Percentiles rank a stretch among this genome's conserved stretches.
phyloP scores from a whole-genome alignment of 2,329 filamentous ascomycete species.

The Aspergillus luchuensis region DNA sequence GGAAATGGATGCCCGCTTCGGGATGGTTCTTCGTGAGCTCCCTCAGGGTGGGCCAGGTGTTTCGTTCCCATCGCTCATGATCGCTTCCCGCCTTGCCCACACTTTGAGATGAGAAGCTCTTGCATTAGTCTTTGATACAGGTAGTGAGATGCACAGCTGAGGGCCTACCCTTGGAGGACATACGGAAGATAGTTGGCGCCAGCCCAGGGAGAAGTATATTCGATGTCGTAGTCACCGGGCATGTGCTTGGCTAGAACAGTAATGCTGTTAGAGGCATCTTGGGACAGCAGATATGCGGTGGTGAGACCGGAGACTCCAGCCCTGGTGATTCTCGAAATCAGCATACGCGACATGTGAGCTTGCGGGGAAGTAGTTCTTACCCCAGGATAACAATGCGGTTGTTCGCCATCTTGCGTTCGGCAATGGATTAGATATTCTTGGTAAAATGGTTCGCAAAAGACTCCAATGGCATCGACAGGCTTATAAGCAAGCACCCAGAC shows the following conservation, averaged over 20 bases:
- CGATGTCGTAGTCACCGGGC: conserved; percentile 88
- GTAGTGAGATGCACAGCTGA: not conserved
- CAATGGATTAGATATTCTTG: not conserved
- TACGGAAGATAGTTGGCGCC: conserved; percentile 78
- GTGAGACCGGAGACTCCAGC: conserved; percentile 69
- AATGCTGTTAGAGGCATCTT: conserved; percentile 58
- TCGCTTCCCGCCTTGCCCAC: conserved; percentile 42
- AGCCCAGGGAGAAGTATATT: conserved; percentile 89
- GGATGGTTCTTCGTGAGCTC: conserved; percentile 65
- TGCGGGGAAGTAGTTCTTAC: conserved; percentile 25
- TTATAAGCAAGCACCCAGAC: not conserved
- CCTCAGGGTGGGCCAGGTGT: conserved; percentile 66
- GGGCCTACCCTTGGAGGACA: conserved; percentile 33
- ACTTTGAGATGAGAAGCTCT: conserved; percentile 23
- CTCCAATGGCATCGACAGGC: not conserved
- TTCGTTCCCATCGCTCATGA: conserved; percentile 58
- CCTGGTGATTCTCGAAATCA: conserved; percentile 38
- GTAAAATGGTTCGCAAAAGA: not conserved
- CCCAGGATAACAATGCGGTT: conserved; percentile 46
- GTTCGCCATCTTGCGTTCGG: conserved; percentile 27
- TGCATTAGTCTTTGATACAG: not conserved
- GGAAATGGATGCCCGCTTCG: conserved; percentile 79
- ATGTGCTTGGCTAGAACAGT: conserved; percentile 84
- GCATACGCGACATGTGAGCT: not conserved
- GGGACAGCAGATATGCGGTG: conserved; percentile 63